Percentiles rank a stretch among this genome's conserved stretches.
These are phyloP conservation scores for Auxenochlorella pyrenoidosa DNA, from an alignment of 139 green algal genomes.

Conservation along the genomic window DNA sequence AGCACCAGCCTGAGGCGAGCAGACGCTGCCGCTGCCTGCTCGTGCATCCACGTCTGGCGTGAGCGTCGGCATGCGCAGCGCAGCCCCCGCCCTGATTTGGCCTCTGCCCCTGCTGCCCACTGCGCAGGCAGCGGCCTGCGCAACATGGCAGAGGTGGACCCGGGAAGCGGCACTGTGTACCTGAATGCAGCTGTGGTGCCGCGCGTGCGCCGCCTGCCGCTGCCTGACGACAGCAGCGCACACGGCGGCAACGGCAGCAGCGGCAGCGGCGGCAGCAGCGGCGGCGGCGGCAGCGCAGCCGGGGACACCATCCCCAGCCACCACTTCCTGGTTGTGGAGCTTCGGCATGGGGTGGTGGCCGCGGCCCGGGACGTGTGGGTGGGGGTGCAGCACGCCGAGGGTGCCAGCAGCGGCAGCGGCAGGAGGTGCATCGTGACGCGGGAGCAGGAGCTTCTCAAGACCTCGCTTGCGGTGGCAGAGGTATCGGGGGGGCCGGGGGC, in stretches of 20 bases:
- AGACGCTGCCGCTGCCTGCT: too few species aligned
- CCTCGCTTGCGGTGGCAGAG: not conserved
- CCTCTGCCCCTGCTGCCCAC: not conserved
- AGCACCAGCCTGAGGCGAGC: too few species aligned
- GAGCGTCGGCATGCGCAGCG: too few species aligned
- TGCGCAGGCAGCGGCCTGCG: slow-evolving; percentile 39
- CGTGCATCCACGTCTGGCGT: too few species aligned
- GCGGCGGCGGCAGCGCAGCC: not conserved
- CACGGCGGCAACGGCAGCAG: not conserved
- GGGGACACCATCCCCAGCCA: slow-evolving; percentile 8
- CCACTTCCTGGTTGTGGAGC: slow-evolving; percentile 47
- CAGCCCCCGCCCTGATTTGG: too few species aligned
- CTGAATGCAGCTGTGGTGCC: slow-evolving; percentile 80
- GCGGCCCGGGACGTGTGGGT: slow-evolving; percentile 42
- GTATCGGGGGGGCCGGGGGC: not conserved
- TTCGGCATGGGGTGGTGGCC: slow-evolving; percentile 16
- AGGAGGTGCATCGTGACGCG: slow-evolving; percentile 2
- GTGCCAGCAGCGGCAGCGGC: not conserved
- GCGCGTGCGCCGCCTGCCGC: slow-evolving; percentile 38
- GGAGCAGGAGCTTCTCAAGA: slow-evolving; percentile 11
- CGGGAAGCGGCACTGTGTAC: slow-evolving; percentile 55
- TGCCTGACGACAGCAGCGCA: not conserved
- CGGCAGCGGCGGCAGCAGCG: not conserved
- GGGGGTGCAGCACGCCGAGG: not conserved
- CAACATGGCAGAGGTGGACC: slow-evolving; percentile 67